Conservation (phyloP, 2,329 filamentous ascomycete genomes). For the Podosphaera xanthii region DNA sequence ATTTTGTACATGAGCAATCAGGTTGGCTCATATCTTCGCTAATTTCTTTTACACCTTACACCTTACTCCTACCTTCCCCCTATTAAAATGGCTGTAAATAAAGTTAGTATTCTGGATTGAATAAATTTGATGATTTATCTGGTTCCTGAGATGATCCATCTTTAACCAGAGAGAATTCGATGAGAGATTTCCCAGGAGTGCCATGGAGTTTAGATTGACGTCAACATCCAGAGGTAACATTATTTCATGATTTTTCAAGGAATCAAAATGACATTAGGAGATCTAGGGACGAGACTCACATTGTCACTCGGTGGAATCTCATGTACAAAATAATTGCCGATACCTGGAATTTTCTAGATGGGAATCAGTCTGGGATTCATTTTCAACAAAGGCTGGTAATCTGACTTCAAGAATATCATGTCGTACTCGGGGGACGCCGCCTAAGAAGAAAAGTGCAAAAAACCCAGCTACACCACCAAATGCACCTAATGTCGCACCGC, state of each 20-base stretch:
- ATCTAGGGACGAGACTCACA: slow-evolving; percentile 22
- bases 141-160: neutral
- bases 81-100: slow-evolving; percentile 5
- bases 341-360: slow-evolving; percentile 29
- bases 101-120: slow-evolving; percentile 1
- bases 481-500: slow-evolving; percentile 27
- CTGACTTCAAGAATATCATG: slow-evolving; percentile 34
- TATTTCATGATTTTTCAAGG: neutral
- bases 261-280: neutral
- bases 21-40: too few relatives aligned
- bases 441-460: slow-evolving; percentile 36
- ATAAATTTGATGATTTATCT: neutral
- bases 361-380: neutral
- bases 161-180: neutral
- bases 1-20: too few relatives aligned
- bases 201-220: neutral
- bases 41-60: too few relatives aligned
- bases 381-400: neutral
- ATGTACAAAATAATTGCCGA: slow-evolving; percentile 28
- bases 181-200: neutral
- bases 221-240: neutral
- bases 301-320: slow-evolving; percentile 37
- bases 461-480: slow-evolving; percentile 32
- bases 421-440: slow-evolving; percentile 37
- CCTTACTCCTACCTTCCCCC: too few relatives aligned